Base-by-base conservation (phyloP, 257 asterid genomes). In the Ligustrum vulgare region DNA sequence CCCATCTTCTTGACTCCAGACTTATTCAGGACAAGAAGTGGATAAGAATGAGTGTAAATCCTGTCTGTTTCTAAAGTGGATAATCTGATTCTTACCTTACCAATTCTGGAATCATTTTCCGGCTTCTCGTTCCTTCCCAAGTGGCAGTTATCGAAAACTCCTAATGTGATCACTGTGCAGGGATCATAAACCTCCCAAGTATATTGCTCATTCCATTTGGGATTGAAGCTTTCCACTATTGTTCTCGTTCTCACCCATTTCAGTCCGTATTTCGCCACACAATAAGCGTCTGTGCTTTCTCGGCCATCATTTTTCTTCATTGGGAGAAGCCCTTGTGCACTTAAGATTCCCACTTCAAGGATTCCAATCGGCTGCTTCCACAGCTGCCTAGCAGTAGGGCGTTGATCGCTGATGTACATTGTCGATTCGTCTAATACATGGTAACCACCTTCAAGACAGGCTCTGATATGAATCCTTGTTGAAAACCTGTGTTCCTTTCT, bases 131-230 rank as follows among this genome's bases (percentile, higher is more conserved):
- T 56, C 33, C 90, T 83, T 69, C 88, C 89, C 66, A 90, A 63
- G 69, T 85, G 90, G 74, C 87, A 72, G 79, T 88, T 90, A 41
- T 90, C 90, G 6, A 90, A 90, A 15, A 85, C 93, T 1, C 88
- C 96, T 2, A 90, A 2, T 16, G 96, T 90, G 41, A 88, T 73
- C 8, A 90, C 96, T 1, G 93, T 90, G 62, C 91, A 83, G 5
- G 96, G 93, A 37, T 90, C 96, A 6, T 83, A 86, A 16, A 90
- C 96, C 70, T 88, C 93, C 96, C 96, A 90, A 0, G 90, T 85
- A 78, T 90, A 90, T 32, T 90, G 96, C 86, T 89, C 96, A 51
- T 87, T 90, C 96, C 96, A 90, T 71, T 82, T 86, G 11, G 96
- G 96, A 62, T 72, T 75, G 43, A 62, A 70, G 82, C 80, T 87